Percentiles rank a stretch among this genome's conserved stretches.
These are phyloP conservation scores for Rhodotorula mucilaginosa DNA, from an alignment of 1,284 basidiomycete genomes.

Conservation along the genomic window DNA sequence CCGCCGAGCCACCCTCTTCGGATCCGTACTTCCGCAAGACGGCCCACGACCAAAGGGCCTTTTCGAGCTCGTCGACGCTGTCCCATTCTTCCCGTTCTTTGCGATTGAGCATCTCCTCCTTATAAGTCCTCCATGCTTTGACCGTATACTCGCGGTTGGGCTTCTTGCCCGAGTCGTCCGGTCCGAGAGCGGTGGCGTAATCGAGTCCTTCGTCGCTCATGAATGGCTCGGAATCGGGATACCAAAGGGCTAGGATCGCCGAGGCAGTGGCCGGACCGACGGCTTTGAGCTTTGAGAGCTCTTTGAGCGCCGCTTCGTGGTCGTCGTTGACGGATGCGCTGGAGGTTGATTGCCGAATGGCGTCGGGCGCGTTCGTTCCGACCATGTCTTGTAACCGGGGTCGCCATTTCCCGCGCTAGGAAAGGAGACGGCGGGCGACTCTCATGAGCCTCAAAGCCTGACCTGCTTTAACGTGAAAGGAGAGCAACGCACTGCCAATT, in stretches of 20 bases:
- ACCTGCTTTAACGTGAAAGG: background rate
- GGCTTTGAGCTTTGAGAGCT: slow-evolving; percentile 31
- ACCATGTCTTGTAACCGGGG: slow-evolving; percentile 25
- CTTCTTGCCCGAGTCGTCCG: background rate
- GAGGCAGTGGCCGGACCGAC: slow-evolving; percentile 42
- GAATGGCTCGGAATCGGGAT: slow-evolving; percentile 29
- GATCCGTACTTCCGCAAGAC: slow-evolving; percentile 8
- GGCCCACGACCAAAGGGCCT: slow-evolving; percentile 30
- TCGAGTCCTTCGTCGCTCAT: slow-evolving; percentile 38
- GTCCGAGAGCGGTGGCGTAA: background rate
- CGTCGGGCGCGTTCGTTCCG: slow-evolving; percentile 8
- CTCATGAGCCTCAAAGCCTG: background rate
- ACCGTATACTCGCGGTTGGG: slow-evolving; percentile 31
- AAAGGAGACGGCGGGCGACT: background rate
- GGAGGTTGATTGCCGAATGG: slow-evolving; percentile 4
- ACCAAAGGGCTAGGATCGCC: slow-evolving; percentile 28
- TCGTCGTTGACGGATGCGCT: background rate
- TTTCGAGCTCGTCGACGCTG: slow-evolving; percentile 26
- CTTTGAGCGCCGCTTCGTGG: slow-evolving; percentile 3
- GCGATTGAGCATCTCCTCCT: slow-evolving; percentile 13
- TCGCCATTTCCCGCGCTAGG: slow-evolving; percentile 33
- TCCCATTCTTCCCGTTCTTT: slow-evolving; percentile 21
- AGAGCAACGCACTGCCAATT: slow-evolving; percentile 21
- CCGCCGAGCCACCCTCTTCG: background rate
- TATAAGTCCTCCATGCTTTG: slow-evolving; percentile 18